phyloP scores from a whole-genome alignment of 495 filamentous ascomycete genomes.

The Jackrogersella multiformis region DNA sequence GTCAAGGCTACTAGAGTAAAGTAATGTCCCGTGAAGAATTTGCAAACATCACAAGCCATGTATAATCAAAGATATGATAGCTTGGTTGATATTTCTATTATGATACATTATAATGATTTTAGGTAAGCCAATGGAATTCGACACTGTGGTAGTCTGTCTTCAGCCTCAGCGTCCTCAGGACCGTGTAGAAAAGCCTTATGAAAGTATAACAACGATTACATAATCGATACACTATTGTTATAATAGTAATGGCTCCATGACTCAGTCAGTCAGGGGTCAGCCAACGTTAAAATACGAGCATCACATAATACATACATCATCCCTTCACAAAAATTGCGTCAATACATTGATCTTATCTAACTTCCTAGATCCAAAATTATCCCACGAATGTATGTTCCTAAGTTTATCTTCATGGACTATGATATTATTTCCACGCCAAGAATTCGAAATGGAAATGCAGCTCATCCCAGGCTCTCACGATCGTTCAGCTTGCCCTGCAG shows the following conservation, averaged over 20 bases:
- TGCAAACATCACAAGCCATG: too few species aligned
- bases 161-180: background rate
- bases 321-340: conserved; percentile 20
- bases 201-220: background rate
- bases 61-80: too few species aligned
- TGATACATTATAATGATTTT: too few species aligned
- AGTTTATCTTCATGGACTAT: background rate
- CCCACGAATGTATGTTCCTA: background rate
- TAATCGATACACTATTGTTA: background rate
- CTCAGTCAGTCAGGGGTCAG: conserved; percentile 19
- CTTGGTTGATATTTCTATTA: too few species aligned
- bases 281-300: conserved; percentile 32
- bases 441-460: background rate
- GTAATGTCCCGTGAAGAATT: too few species aligned
- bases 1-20: too few species aligned
- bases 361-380: background rate
- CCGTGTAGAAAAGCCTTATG: background rate
- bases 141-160: background rate
- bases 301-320: conserved; percentile 34
- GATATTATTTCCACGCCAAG: background rate
- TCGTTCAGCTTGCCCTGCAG: background rate
- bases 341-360: background rate
- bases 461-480: conserved; percentile 1
- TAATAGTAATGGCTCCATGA: background rate
- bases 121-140: too few species aligned